Evolutionary conservation across 2,329 filamentous ascomycete genomes (phyloP).

Genomic region (Fusarium proliferatum): DNA sequence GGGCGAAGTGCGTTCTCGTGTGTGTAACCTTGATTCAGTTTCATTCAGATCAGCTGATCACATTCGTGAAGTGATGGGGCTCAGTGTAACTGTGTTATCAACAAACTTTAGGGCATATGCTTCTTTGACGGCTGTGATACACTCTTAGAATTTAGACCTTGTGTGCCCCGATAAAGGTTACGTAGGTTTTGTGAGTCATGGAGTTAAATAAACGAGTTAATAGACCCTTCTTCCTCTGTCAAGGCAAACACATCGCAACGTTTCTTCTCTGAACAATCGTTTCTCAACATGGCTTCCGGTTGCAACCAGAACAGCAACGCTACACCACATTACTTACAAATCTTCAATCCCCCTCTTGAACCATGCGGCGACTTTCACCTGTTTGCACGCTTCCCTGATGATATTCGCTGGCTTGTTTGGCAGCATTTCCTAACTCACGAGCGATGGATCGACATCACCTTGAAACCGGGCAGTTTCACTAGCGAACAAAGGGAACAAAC

Average conservation of each 20-base stretch:
- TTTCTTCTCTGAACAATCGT: background rate
- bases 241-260: background rate
- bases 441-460: background rate
- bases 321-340: background rate
- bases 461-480: accelerated
- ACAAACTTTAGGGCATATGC: background rate
- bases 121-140: background rate
- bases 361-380: background rate
- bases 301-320: background rate
- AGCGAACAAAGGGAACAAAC: accelerated
- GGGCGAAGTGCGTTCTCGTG: accelerated
- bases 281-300: accelerated
- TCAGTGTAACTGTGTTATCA: background rate
- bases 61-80: background rate
- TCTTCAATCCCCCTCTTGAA: background rate
- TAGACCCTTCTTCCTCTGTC: accelerated
- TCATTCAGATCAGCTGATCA: accelerated
- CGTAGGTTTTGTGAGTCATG: background rate
- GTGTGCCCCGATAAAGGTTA: background rate
- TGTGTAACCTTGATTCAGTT: no score
- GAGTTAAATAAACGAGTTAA: background rate
- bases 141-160: background rate
- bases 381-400: background rate
- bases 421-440: background rate
- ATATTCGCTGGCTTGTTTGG: constrained; percentile 7